Evolutionary conservation across 2,329 filamentous ascomycete genomes (phyloP).

Genomic region (Endoconidiophora laricicola): DNA sequence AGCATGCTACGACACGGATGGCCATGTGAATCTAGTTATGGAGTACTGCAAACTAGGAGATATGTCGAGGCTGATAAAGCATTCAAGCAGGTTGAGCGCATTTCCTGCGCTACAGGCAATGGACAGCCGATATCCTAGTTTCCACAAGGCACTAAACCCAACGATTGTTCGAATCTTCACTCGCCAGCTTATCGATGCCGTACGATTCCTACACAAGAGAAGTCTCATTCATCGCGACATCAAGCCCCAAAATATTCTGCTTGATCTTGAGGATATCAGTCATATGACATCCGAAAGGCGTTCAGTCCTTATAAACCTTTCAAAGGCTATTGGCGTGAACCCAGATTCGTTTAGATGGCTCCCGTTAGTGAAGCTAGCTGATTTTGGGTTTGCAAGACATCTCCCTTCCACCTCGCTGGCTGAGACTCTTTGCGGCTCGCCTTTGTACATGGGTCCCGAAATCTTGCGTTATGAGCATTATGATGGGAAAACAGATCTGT

Average conservation of each 20-base stretch:
- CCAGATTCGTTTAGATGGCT: slow-evolving; percentile 34
- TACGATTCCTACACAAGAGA: slow-evolving; percentile 69
- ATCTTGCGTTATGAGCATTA: slow-evolving; percentile 96
- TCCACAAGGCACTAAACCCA: slow-evolving; percentile 77
- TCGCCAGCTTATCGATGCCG: slow-evolving; percentile 82
- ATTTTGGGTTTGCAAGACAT: slow-evolving; percentile 95
- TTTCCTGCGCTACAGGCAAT: slow-evolving; percentile 76
- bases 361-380: slow-evolving; percentile 92
- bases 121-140: slow-evolving; percentile 82
- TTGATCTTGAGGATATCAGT: slow-evolving; percentile 24
- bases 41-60: slow-evolving; percentile 96
- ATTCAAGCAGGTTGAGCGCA: slow-evolving; percentile 62
- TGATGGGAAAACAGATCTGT: slow-evolving; percentile 89
- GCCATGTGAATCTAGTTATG: slow-evolving; percentile 94
- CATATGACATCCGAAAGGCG: slow-evolving; percentile 65
- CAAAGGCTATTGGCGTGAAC: slow-evolving; percentile 41
- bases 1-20: slow-evolving; percentile 74
- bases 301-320: slow-evolving; percentile 23
- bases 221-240: slow-evolving; percentile 94
- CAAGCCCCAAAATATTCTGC: slow-evolving; percentile 87
- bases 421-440: slow-evolving; percentile 90
- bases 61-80: slow-evolving; percentile 89
- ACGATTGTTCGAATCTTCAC: slow-evolving; percentile 93
- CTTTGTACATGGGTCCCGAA: slow-evolving; percentile 96
- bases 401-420: slow-evolving; percentile 81